phyloP scores from a whole-genome alignment of 2,329 filamentous ascomycete species.

The Penicillium decumbens region DNA sequence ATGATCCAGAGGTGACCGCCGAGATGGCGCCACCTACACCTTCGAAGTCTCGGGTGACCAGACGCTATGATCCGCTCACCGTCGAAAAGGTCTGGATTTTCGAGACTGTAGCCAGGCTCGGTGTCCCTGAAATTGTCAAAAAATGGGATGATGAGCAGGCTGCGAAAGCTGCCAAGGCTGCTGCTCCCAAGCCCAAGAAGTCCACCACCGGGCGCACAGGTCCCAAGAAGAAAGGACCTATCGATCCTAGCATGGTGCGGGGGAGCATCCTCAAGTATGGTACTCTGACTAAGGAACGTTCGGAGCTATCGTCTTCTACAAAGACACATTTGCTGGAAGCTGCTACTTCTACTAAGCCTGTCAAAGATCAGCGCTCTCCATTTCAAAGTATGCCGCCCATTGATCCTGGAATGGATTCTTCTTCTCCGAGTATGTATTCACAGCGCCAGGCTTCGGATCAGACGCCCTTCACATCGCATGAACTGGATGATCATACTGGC shows the following conservation, averaged over 20 bases:
- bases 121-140: slow-evolving; percentile 61
- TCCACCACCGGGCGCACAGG: slow-evolving; percentile 27
- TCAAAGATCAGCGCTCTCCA: slow-evolving; percentile 14
- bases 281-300: slow-evolving; percentile 36
- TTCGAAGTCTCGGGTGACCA: slow-evolving; percentile 28
- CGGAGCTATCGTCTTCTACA: slow-evolving; percentile 27
- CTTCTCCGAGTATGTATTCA: slow-evolving; percentile 18
- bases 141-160: slow-evolving; percentile 54
- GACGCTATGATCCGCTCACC: slow-evolving; percentile 58
- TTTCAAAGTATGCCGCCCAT: slow-evolving; percentile 2
- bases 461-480: slow-evolving; percentile 4
- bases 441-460: slow-evolving; percentile 8
- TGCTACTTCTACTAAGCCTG: slow-evolving; percentile 16
- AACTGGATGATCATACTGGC: slow-evolving; percentile 25
- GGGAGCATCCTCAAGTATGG: slow-evolving; percentile 42
- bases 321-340: slow-evolving; percentile 30
- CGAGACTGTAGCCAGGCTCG: slow-evolving; percentile 59
- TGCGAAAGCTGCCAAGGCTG: slow-evolving; percentile 26
- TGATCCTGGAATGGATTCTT: slow-evolving; percentile 10
- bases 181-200: slow-evolving; percentile 22
- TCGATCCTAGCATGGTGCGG: slow-evolving; percentile 40
- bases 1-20: slow-evolving; percentile 26
- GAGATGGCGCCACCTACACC: slow-evolving; percentile 22
- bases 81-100: slow-evolving; percentile 66
- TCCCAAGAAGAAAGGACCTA: slow-evolving; percentile 35